Evolutionary conservation across 2,329 filamentous ascomycete genomes (phyloP).

Genomic region (Sodiomyces alkalinus): DNA sequence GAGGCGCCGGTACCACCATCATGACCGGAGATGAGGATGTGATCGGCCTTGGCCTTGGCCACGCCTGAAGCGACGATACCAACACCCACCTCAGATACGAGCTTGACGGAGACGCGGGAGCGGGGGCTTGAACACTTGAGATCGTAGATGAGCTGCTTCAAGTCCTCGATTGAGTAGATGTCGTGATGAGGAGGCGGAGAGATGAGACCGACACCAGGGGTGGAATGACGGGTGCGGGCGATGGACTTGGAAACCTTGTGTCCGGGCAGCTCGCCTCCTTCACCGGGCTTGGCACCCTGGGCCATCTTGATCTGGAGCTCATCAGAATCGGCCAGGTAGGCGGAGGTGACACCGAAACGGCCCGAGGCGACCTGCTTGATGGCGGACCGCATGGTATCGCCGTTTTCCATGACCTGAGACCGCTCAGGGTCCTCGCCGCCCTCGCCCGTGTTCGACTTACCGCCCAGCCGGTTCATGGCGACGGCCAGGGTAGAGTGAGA

Average conservation of each 20-base stretch:
- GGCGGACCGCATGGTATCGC: slow-evolving; percentile 90
- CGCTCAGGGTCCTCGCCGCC: slow-evolving; percentile 92
- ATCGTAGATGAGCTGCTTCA: slow-evolving; percentile 97
- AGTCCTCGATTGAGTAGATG: slow-evolving; percentile 95
- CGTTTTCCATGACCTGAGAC: slow-evolving; percentile 72
- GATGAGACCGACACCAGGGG: slow-evolving; percentile 88
- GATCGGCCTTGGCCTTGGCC: slow-evolving; percentile 91
- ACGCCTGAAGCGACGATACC: slow-evolving; percentile 96
- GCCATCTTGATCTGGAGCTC: slow-evolving; percentile 99
- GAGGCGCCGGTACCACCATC: slow-evolving; percentile 95
- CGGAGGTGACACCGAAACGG: slow-evolving; percentile 88
- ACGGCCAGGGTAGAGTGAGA: slow-evolving; percentile 91
- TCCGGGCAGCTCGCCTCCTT: slow-evolving; percentile 91
- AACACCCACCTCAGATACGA: slow-evolving; percentile 93
- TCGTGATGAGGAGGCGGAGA: slow-evolving; percentile 94
- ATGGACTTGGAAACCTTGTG: slow-evolving; percentile 95
- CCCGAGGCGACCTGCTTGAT: slow-evolving; percentile 97
- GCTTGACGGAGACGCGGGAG: slow-evolving; percentile 86
- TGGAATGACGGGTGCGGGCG: slow-evolving; percentile 87
- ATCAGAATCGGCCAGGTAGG: slow-evolving; percentile 87
- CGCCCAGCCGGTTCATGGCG: slow-evolving; percentile 91
- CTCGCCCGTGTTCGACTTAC: slow-evolving; percentile 95
- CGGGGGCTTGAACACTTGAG: slow-evolving; percentile 92
- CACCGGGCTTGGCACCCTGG: slow-evolving; percentile 92
- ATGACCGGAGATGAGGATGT: slow-evolving; percentile 92